Conservation (phyloP, 2,329 filamentous ascomycete genomes). For the Cladosporium austrohemisphaericum region DNA sequence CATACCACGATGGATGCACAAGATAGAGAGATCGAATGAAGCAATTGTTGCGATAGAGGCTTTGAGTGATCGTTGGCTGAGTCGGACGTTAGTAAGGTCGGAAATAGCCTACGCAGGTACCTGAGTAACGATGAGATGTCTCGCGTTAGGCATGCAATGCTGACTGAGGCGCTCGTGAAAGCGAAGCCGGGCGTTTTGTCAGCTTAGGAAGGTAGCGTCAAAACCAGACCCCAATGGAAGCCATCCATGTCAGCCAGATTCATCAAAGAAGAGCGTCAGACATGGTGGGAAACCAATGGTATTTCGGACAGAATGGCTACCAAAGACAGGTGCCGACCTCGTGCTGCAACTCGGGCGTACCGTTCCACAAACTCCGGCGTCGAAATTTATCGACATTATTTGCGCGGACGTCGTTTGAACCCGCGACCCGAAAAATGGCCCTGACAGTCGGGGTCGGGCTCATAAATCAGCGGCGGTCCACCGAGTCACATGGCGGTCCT, state of each 20-base stretch:
- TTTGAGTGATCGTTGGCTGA: background rate
- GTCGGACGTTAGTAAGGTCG: background rate
- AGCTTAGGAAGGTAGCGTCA: background rate
- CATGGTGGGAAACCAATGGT: background rate
- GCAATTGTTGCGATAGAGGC: background rate
- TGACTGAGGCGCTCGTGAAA: constrained; percentile 1
- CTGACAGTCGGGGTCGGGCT: background rate
- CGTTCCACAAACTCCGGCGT: background rate
- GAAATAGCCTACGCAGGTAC: background rate
- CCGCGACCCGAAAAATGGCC: too few species aligned
- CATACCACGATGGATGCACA: too few species aligned
- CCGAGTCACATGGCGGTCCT: background rate
- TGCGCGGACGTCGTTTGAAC: background rate
- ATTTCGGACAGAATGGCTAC: background rate
- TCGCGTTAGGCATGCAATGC: background rate
- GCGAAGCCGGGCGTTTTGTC: constrained; percentile 3
- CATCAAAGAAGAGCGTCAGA: background rate
- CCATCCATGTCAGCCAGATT: background rate
- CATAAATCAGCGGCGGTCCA: background rate
- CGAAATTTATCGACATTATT: background rate
- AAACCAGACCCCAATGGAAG: background rate
- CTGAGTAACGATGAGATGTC: background rate
- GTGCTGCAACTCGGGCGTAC: background rate
- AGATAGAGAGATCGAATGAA: background rate
- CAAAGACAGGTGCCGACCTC: too few species aligned